Evolutionary conservation across 306 rosid genomes (phyloP), one percentile per base, ranked within the genome.

Genomic region (Pyrus betulifolia): DNA sequence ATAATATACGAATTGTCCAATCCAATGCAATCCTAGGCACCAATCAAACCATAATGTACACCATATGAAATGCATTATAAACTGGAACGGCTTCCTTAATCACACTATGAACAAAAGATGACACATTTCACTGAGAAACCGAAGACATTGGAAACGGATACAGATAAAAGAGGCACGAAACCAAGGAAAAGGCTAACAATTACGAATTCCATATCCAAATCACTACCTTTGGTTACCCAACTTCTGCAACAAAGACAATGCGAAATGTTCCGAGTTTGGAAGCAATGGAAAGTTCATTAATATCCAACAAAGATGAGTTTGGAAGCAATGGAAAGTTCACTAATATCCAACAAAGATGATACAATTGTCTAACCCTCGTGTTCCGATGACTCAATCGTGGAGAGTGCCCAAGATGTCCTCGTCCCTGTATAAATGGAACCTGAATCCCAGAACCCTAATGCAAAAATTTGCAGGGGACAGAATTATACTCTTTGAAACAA

Each of bases 361-460:
- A 74, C 21, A 27, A 35, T 28, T 66, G 46, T 35, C 21, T 23
- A 14, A 71, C 4, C 27, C 30, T 71, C 38, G 8, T 62, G 6
- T 8, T 38, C 70, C 4, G 7, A 45, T 8, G 55, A 11, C 79
- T 81, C 75, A 81, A 14, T 78, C 88, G 17, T 78, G 83, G 22
- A 85, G 69, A 59, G 77, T 78, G 28, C 85, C 88, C 85, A 85
- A 75, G 52, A 85, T 44, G 70, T 85, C 88, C 35, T 85, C 88
- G 35, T 85, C 88, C 78, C 88, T 76, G 67, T 59, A 85, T 76
- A 85, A 81, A 71, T 70, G 82, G 55, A 81, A 91, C 89, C 98
- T 93, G 88, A 69, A 71, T 21, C 17, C 2, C 3, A 23, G 13
- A 67, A 2, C 59, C 17, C 55, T 19, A 5, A 40, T 21, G 19